Evolutionary conservation across 805 yeast species (phyloP).

Genomic region (Spathaspora hagerdaliae): DNA sequence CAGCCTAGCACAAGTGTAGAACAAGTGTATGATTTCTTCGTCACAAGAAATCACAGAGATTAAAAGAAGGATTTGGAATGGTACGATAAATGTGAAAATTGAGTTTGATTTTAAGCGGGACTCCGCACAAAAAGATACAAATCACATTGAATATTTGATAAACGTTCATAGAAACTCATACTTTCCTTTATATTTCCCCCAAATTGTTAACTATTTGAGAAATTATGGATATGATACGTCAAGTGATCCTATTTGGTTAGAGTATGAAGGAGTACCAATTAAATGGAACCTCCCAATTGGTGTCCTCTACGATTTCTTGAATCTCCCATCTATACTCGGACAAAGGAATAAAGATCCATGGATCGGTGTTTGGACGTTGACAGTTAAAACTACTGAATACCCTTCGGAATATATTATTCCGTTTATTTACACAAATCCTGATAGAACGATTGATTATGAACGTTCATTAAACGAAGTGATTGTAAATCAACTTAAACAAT

Average conservation of each 20-base stretch:
- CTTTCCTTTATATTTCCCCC: constrained; percentile 40
- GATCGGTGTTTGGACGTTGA: constrained; percentile 42
- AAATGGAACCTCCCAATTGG: constrained; percentile 81
- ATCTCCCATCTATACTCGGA: constrained; percentile 21
- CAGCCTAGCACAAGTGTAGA: too few relatives aligned
- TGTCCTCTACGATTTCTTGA: constrained; percentile 52
- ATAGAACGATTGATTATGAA: constrained; percentile 16
- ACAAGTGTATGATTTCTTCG: neutral
- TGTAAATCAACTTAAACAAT: constrained; percentile 80
- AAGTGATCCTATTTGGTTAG: constrained; percentile 54
- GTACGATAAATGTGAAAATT: constrained; percentile 45
- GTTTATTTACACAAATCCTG: constrained; percentile 12
- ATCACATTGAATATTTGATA: constrained; percentile 14
- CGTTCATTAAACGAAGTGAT: constrained; percentile 47
- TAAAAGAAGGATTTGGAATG: constrained; percentile 49
- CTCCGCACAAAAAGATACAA: neutral
- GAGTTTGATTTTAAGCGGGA: constrained; percentile 19
- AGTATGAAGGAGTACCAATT: constrained; percentile 57
- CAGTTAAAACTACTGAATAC: constrained; percentile 15
- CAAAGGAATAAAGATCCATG: neutral
- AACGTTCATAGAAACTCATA: constrained; percentile 46
- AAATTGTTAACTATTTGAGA: constrained; percentile 36
- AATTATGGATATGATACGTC: constrained; percentile 15
- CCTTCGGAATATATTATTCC: constrained; percentile 32
- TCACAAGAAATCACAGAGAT: constrained; percentile 14